Percentiles rank a stretch among this genome's conserved stretches.
These are phyloP conservation scores for Alternaria metachromatica DNA, from an alignment of 2,329 filamentous ascomycete genomes.

Conservation along the genomic window DNA sequence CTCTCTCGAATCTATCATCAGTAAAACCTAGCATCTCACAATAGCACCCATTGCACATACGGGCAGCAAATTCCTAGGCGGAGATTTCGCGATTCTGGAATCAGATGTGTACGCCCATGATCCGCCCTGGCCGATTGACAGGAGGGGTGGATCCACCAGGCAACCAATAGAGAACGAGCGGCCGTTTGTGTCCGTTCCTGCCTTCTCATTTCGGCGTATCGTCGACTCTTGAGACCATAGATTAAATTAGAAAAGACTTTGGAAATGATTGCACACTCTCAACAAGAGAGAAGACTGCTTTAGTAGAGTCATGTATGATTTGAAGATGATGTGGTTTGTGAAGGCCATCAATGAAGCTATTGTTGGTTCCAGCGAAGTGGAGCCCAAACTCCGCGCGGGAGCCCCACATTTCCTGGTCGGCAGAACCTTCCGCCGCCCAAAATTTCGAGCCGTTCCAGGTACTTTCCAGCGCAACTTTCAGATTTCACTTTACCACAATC, in stretches of 20 bases:
- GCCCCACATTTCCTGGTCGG: conserved; percentile 26
- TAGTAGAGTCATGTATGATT: background rate
- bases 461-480: background rate
- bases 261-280: background rate
- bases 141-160: background rate
- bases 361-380: background rate
- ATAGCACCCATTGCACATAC: background rate
- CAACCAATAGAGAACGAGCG: background rate
- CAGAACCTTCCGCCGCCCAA: conserved; percentile 26
- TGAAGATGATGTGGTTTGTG: fast-evolving
- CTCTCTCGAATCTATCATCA: too few relatives aligned
- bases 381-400: conserved; percentile 21
- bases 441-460: conserved; percentile 17
- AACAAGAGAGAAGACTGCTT: fast-evolving
- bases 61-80: background rate
- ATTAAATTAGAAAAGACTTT: background rate
- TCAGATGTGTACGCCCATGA: background rate
- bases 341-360: background rate
- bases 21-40: too few relatives aligned
- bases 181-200: background rate
- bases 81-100: background rate
- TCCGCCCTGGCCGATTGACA: background rate
- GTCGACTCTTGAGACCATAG: background rate
- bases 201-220: background rate
- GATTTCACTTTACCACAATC: background rate